phyloP scores from a whole-genome alignment of 2,329 filamentous ascomycete genomes.

The Penicillium sp. region DNA sequence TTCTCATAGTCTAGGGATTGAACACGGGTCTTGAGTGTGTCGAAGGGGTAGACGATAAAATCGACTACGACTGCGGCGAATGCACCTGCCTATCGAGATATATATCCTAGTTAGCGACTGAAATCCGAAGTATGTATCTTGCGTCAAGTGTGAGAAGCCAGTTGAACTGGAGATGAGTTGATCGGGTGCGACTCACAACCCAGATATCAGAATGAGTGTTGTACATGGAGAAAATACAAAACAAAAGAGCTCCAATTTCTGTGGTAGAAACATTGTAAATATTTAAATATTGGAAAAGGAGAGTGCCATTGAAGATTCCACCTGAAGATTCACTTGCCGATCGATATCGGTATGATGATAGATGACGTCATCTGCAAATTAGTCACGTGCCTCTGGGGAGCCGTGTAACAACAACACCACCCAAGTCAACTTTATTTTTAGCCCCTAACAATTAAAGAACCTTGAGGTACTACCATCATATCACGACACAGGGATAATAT shows the following conservation, averaged over 20 bases:
- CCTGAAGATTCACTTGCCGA: background rate
- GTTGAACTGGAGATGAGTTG: background rate
- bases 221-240: slow-evolving; percentile 36
- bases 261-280: background rate
- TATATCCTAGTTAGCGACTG: background rate
- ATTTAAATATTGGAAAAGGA: background rate
- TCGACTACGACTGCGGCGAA: slow-evolving; percentile 84
- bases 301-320: background rate
- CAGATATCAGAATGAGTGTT: slow-evolving; percentile 58
- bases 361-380: background rate
- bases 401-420: no score
- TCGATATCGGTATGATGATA: slow-evolving; percentile 1
- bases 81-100: slow-evolving; percentile 68
- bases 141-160: no score
- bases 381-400: background rate
- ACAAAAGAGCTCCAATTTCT: no score
- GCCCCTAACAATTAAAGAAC: background rate
- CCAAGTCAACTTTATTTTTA: background rate
- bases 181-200: slow-evolving; percentile 47
- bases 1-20: slow-evolving; percentile 75
- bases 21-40: slow-evolving; percentile 84
- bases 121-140: background rate
- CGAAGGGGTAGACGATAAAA: slow-evolving; percentile 79
- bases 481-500: slow-evolving; percentile 1
- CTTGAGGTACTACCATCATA: background rate